A percentile compares a stretch with the other conserved stretches of the same genome.
phyloP scores from a whole-genome alignment of 352 stramenopile species.

The Globisporangium megalacanthum region DNA sequence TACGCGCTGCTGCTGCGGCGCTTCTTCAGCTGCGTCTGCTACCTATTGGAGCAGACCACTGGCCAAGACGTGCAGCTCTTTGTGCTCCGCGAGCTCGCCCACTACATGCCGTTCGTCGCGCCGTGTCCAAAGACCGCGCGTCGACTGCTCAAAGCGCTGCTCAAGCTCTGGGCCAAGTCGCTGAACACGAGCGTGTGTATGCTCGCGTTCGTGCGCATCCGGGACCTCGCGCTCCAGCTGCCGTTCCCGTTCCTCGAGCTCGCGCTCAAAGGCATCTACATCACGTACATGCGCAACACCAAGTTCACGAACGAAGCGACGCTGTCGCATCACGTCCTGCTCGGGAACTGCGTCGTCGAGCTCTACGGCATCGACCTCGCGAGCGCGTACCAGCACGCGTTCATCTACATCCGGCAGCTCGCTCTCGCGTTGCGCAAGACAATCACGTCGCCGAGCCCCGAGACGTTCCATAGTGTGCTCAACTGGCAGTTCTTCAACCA shows the following conservation, averaged over 20 bases:
- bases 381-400: conserved; percentile 98
- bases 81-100: conserved; percentile 71
- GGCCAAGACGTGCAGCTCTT: conserved; percentile 77
- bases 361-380: conserved; percentile 95
- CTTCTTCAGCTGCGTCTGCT: conserved; percentile 91
- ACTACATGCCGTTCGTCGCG: conserved; percentile 71
- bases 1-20: conserved; percentile 79
- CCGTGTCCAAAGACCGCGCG: conserved; percentile 60
- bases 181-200: conserved; percentile 82
- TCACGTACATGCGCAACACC: conserved; percentile 94
- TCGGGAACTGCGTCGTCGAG: conserved; percentile 98
- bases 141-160: conserved; percentile 75
- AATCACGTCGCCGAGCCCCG: conserved; percentile 90
- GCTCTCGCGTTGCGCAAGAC: conserved; percentile 96
- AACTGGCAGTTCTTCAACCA: conserved; percentile 99
- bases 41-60: conserved; percentile 89
- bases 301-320: conserved; percentile 92
- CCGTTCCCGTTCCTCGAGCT: conserved; percentile 96
- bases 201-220: conserved; percentile 94
- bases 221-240: conserved; percentile 92
- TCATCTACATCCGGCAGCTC: conserved; percentile 98
- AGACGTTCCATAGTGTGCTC: conserved; percentile 87
- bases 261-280: conserved; percentile 94
- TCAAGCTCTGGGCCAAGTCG: conserved; percentile 84
- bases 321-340: conserved; percentile 81